A percentile compares a stretch with the other conserved stretches of the same genome.
Conservation (phyloP, 257 asterid genomes). For the Przewalskia tangutica region DNA sequence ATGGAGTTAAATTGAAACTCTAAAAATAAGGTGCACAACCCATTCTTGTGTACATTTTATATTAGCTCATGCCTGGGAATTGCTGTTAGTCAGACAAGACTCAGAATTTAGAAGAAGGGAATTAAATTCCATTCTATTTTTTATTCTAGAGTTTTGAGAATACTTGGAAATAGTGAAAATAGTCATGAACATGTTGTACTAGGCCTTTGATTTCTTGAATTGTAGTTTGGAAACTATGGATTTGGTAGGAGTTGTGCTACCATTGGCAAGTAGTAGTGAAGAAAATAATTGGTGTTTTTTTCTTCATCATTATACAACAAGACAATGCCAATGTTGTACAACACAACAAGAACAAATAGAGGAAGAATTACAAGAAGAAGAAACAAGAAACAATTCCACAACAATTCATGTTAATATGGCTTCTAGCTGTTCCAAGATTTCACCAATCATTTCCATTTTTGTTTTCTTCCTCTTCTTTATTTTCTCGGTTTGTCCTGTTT, state of each 20-base stretch:
- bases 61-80: constrained; percentile 40
- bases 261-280: constrained; percentile 4
- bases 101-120: constrained; percentile 26
- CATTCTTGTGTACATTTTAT: constrained; percentile 16
- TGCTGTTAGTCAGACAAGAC: constrained; percentile 40
- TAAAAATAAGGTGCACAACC: background rate
- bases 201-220: constrained; percentile 17
- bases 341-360: constrained; percentile 9
- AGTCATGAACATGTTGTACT: constrained; percentile 40
- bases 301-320: constrained; percentile 32
- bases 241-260: constrained; percentile 16
- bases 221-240: constrained; percentile 20
- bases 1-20: constrained; percentile 37
- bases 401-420: constrained; percentile 25
- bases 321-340: constrained; percentile 26
- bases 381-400: constrained; percentile 22
- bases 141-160: background rate
- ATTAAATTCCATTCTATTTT: background rate
- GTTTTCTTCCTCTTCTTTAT: constrained; percentile 42
- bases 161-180: constrained; percentile 2
- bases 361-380: constrained; percentile 8
- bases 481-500: constrained; percentile 39
- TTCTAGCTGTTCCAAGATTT: constrained; percentile 22
- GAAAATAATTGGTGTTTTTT: constrained; percentile 11
- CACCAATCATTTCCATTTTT: constrained; percentile 42